These are phyloP conservation scores for Colletotrichum lentis DNA, from an alignment of 2,329 filamentous ascomycete genomes.

Conservation along the genomic window DNA sequence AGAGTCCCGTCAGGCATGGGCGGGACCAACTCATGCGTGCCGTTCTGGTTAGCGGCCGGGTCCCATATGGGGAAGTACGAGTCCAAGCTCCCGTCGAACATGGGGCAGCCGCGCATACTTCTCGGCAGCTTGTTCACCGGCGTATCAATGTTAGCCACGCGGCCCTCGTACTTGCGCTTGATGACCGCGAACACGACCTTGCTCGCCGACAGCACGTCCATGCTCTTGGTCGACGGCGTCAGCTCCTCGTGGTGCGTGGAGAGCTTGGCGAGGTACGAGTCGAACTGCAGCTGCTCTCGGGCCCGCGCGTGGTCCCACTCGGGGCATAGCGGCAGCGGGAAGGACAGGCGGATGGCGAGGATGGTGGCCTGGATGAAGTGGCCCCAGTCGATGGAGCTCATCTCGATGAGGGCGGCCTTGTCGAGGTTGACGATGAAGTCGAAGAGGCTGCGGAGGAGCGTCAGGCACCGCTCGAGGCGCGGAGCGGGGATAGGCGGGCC, in stretches of 20 bases:
- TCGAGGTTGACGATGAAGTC: constrained; percentile 46
- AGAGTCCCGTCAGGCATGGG: constrained; percentile 23
- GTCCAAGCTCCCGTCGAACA: constrained; percentile 61
- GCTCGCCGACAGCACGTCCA: constrained; percentile 56
- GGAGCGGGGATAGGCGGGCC: constrained; percentile 35
- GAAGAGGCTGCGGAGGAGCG: constrained; percentile 46
- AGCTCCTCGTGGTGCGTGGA: constrained; percentile 41
- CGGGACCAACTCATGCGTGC: constrained; percentile 10
- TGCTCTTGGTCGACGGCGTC: constrained; percentile 43
- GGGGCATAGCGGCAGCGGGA: constrained; percentile 52
- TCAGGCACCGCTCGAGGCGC: constrained; percentile 41
- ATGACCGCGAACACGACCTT: constrained; percentile 57
- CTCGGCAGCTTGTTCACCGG: constrained; percentile 38
- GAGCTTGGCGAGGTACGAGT: constrained; percentile 50
- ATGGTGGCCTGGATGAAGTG: constrained; percentile 54
- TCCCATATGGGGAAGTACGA: constrained; percentile 57
- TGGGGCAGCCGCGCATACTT: constrained; percentile 53
- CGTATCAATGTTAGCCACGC: constrained; percentile 48
- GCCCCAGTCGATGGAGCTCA: constrained; percentile 55
- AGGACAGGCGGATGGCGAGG: constrained; percentile 57
- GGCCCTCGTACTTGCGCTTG: constrained; percentile 55
- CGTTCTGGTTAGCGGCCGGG: constrained; percentile 43
- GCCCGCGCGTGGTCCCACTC: constrained; percentile 49
- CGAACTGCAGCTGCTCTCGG: constrained; percentile 51
- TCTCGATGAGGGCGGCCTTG: constrained; percentile 46